phyloP scores from a whole-genome alignment of 2,329 filamentous ascomycete genomes.

The Colletotrichum sp. region DNA sequence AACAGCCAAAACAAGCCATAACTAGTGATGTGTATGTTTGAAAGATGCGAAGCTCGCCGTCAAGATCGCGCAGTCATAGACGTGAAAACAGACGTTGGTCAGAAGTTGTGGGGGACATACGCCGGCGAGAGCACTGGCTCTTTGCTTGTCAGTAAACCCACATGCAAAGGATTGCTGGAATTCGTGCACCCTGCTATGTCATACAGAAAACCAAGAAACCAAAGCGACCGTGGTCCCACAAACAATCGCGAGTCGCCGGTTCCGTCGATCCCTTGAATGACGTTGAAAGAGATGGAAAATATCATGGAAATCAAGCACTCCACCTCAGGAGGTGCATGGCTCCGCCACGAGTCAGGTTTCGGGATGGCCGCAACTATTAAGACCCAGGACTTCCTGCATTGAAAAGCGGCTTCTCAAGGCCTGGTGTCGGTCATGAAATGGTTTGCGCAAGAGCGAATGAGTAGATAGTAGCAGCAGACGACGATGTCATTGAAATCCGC shows the following conservation, averaged over 20 bases:
- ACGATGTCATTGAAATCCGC: neutral
- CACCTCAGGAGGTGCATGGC: neutral
- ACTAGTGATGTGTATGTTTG: neutral
- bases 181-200: neutral
- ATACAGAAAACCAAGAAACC: neutral
- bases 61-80: neutral
- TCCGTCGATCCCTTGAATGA: neutral
- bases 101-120: neutral
- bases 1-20: neutral
- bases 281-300: neutral
- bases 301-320: neutral
- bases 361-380: neutral
- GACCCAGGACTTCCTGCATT: neutral
- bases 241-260: neutral
- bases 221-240: neutral
- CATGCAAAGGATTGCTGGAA: neutral
- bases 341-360: neutral
- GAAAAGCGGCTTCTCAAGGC: neutral
- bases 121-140: neutral
- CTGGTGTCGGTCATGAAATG: neutral
- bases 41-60: neutral
- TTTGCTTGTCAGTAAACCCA: neutral
- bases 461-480: neutral
- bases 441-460: neutral
- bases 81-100: neutral